Evolutionary conservation across 352 stramenopile genomes (phyloP).

Genomic region (Albugo laibachii): DNA sequence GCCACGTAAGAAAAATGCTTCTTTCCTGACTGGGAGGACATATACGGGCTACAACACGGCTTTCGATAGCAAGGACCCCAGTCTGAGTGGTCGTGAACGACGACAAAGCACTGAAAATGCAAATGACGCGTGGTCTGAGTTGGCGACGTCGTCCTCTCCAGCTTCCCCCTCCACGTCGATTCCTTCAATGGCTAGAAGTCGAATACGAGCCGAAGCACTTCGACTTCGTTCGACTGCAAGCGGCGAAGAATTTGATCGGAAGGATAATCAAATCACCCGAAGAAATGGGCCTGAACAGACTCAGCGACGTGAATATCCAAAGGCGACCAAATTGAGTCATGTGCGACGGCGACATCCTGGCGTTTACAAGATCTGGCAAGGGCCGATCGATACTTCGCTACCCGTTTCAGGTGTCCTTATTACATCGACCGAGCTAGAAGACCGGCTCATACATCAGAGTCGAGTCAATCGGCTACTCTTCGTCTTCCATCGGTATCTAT

Average conservation of each 20-base stretch:
- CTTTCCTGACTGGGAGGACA: too few species aligned
- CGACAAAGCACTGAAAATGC: not conserved
- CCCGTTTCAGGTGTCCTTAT: slow-evolving; percentile 52
- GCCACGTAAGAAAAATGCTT: too few species aligned
- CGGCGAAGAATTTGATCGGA: not conserved
- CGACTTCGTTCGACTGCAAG: slow-evolving; percentile 37
- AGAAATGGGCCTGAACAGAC: too few species aligned
- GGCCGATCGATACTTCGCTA: slow-evolving; percentile 46
- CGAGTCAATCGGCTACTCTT: not conserved
- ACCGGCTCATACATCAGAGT: slow-evolving; percentile 16
- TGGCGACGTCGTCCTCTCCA: too few species aligned
- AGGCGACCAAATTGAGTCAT: too few species aligned
- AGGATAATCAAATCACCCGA: too few species aligned
- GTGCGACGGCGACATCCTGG: too few species aligned
- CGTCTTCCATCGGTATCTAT: slow-evolving; percentile 23
- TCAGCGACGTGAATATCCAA: too few species aligned
- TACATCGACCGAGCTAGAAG: slow-evolving; percentile 36
- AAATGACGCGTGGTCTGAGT: slow-evolving; percentile 1
- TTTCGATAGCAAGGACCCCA: not conserved
- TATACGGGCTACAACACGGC: not conserved
- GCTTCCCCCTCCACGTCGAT: too few species aligned
- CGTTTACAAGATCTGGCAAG: slow-evolving; percentile 47
- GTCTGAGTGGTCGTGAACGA: not conserved
- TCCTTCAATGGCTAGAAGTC: too few species aligned
- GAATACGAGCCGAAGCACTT: slow-evolving; percentile 46